Evolutionary conservation across 176 grass and related monocot genomes (phyloP), one percentile per base, ranked within the genome.

Genomic region (Elaeis guineensis): DNA sequence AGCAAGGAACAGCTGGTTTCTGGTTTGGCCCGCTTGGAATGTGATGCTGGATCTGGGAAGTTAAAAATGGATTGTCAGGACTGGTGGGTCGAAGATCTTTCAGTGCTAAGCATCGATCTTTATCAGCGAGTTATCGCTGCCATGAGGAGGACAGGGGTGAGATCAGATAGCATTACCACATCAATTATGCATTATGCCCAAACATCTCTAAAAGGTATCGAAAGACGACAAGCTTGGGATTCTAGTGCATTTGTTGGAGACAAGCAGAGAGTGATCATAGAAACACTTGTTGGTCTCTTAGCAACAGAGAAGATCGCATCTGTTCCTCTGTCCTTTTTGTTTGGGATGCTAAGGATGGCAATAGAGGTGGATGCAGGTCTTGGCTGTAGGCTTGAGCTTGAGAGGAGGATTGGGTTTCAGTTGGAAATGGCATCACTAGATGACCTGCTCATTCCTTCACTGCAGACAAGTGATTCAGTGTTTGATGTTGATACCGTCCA

Each of bases 301-400:
- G 78, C 83, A 8, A 85, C 78, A 4, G 91, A 96, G 22, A 87
- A 96, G 51, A 77, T 96, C 57, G 85, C 86, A 15, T 58, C 80
- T 0, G 75, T 96, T 58, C 79, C 91, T 12, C 28, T 90, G 16
- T 85, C 86, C 0, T 96, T 96, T 79, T 50, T 96, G 21, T 96
- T 96, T 19, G 91, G 91, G n/a, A 96, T 96, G 83, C 63, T 96
- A 55, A 87, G 91, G 53, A 85, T 90, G 86, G 83, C 83, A 16
- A 85, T 96, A 15, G 86, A 96, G 70, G 75, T 88, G 18, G 77
- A 85, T 56, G 72, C 86, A 2, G 63, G 72, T 5, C 67, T 82
- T 2, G 73, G 77, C 7, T 90, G 71, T 25, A 86, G 86, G 64
- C 78, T 90, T 3, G 91, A 96, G 14, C 68, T 96, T 5, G 91